These are phyloP conservation scores for Nissolia schottii DNA, from an alignment of 306 rosid genomes.

Conservation along the genomic window DNA sequence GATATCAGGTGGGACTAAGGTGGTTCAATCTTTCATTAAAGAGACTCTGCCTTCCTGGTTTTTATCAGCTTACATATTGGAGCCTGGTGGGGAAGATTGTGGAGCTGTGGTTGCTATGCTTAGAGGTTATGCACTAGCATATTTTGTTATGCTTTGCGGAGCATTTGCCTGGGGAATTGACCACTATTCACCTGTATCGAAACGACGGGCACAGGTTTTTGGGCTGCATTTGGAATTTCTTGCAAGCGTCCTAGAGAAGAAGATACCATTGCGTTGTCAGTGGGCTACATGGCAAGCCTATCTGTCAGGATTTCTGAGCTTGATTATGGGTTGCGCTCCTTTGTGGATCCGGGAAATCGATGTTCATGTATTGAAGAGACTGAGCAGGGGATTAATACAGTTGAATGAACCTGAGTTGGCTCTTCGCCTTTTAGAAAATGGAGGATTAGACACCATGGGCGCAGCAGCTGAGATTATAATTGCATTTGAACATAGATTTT, in stretches of 20 bases:
- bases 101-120: conserved; percentile 65
- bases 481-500: conserved; percentile 34
- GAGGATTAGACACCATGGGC: conserved; percentile 76
- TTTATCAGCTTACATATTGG: conserved; percentile 43
- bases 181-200: conserved; percentile 36
- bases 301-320: conserved; percentile 61
- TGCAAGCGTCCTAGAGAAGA: conserved; percentile 55
- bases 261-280: conserved; percentile 55
- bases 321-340: conserved; percentile 65
- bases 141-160: conserved; percentile 59
- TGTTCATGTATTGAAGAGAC: conserved; percentile 54
- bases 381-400: conserved; percentile 62
- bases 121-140: conserved; percentile 78
- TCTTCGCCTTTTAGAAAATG: conserved; percentile 62
- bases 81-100: conserved; percentile 51
- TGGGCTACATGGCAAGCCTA: conserved; percentile 68
- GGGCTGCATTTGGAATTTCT: conserved; percentile 68
- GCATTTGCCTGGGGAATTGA: conserved; percentile 85
- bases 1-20: conserved; percentile 72
- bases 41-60: conserved; percentile 89
- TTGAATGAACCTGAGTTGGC: conserved; percentile 78
- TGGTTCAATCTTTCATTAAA: conserved; percentile 63
- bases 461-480: conserved; percentile 74
- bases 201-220: conserved; percentile 51
- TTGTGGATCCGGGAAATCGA: conserved; percentile 64